Conservation (phyloP, 352 stramenopile species). For the Phytophthora syringae region DNA sequence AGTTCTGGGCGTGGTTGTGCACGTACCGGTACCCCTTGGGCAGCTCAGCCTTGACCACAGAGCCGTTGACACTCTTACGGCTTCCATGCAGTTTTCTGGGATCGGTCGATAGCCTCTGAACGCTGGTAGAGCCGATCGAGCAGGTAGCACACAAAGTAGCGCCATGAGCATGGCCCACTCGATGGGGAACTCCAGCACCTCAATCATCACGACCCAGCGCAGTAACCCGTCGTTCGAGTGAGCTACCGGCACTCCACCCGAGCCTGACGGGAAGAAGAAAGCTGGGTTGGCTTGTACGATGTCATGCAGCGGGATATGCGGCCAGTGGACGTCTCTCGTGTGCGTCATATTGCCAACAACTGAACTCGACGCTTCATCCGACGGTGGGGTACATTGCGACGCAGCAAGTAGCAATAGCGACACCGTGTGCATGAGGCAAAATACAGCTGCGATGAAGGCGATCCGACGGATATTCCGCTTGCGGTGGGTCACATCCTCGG, state of each 20-base stretch:
- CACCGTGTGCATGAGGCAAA: slow-evolving; percentile 60
- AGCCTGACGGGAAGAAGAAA: slow-evolving; percentile 67
- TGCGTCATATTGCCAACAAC: slow-evolving; percentile 18
- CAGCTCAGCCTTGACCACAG: too few species aligned
- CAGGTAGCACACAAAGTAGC: slow-evolving; percentile 63
- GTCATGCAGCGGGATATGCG: slow-evolving; percentile 45
- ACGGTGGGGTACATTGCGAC: slow-evolving; percentile 43
- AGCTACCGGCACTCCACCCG: slow-evolving; percentile 7
- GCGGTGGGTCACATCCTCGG: slow-evolving; percentile 50
- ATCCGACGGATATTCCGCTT: slow-evolving; percentile 71
- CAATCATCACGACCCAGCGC: slow-evolving; percentile 65
- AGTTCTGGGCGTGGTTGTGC: too few species aligned
- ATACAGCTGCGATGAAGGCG: slow-evolving; percentile 56
- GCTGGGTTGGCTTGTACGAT: slow-evolving; percentile 66
- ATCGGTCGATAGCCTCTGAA: slow-evolving; percentile 69
- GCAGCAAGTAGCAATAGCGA: slow-evolving; percentile 54
- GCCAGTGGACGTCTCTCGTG: slow-evolving; percentile 25
- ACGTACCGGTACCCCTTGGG: too few species aligned
- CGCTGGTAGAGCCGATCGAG: slow-evolving; percentile 53
- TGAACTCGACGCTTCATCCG: slow-evolving; percentile 27
- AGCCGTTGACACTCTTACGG: slow-evolving; percentile 3
- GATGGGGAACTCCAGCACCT: slow-evolving; percentile 66
- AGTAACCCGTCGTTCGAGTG: slow-evolving; percentile 36
- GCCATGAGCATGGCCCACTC: slow-evolving; percentile 68
- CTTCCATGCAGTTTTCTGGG: slow-evolving; percentile 29